These are phyloP conservation scores for Magnolia kwangsiensis DNA, from an alignment of 164 flowering plant genomes.

Conservation along the genomic window DNA sequence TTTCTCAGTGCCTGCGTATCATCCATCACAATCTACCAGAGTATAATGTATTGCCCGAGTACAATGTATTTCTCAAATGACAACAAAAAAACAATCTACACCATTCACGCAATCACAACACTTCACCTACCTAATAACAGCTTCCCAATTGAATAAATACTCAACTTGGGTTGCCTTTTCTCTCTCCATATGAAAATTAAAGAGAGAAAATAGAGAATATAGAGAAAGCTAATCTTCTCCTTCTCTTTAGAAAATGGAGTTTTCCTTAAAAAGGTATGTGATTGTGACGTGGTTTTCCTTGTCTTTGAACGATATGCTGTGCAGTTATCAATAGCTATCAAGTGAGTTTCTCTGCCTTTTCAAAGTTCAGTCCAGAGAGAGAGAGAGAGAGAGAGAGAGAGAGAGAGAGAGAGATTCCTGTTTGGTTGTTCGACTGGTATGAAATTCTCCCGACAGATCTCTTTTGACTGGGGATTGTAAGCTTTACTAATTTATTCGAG, in stretches of 20 bases:
- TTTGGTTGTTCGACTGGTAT: slow-evolving; percentile 1
- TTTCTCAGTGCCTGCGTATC: too few species aligned
- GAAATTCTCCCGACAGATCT: slow-evolving; percentile 5
- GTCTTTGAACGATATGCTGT: background rate
- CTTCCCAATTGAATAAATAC: background rate
- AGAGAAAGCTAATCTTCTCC: background rate
- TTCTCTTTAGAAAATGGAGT: background rate
- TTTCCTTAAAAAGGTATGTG: background rate
- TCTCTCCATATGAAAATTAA: slow-evolving; percentile 2
- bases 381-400: background rate
- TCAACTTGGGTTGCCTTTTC: background rate
- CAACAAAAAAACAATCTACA: slow-evolving; percentile 3
- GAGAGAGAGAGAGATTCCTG: background rate
- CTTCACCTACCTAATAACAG: slow-evolving; percentile 11
- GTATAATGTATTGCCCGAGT: too few species aligned
- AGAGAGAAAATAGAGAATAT: too few species aligned
- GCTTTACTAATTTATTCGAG: background rate
- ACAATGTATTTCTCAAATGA: background rate
- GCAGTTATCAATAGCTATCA: slow-evolving; percentile 13
- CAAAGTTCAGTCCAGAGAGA: background rate
- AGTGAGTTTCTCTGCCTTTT: background rate
- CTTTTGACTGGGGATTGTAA: background rate
- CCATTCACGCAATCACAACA: slow-evolving; percentile 4
- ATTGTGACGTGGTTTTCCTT: background rate
- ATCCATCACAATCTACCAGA: too few species aligned